Percentiles rank a stretch among this genome's conserved stretches.
Evolutionary conservation across 108 stramenopile species (phyloP).

Genomic region (Conticribra weissflogii): DNA sequence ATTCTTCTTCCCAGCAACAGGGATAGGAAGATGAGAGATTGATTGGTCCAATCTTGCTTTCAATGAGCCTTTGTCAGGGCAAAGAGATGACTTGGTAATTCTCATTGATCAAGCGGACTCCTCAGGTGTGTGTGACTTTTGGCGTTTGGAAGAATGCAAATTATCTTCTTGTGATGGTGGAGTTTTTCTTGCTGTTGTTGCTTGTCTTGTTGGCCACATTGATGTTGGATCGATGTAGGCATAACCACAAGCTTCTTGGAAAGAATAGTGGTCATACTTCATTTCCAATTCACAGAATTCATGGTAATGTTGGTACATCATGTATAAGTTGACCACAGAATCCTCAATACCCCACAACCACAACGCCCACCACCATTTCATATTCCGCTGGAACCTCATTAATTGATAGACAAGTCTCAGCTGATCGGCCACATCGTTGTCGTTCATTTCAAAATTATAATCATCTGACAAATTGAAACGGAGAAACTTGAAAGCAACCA

Average conservation of each 20-base stretch:
- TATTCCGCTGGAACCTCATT: slow-evolving; percentile 20
- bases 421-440: slow-evolving; percentile 22
- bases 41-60: too few species aligned
- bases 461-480: slow-evolving; percentile 10
- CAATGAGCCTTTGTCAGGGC: too few species aligned
- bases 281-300: background rate
- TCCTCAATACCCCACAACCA: slow-evolving; percentile 21
- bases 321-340: slow-evolving; percentile 11
- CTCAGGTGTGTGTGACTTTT: too few species aligned
- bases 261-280: slow-evolving; percentile 2
- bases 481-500: slow-evolving; percentile 19
- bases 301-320: slow-evolving; percentile 12
- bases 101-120: too few species aligned
- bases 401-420: slow-evolving; percentile 9
- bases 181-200: too few species aligned
- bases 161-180: too few species aligned
- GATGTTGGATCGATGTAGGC: too few species aligned
- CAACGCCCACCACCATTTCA: slow-evolving; percentile 32
- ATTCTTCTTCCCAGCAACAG: background rate
- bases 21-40: background rate
- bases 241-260: slow-evolving; percentile 4
- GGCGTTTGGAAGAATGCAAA: too few species aligned
- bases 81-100: too few species aligned
- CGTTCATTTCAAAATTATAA: slow-evolving; percentile 21
- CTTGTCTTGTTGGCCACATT: too few species aligned